Base-by-base conservation (phyloP, 805 yeast species). In the Spathaspora hagerdaliae region DNA sequence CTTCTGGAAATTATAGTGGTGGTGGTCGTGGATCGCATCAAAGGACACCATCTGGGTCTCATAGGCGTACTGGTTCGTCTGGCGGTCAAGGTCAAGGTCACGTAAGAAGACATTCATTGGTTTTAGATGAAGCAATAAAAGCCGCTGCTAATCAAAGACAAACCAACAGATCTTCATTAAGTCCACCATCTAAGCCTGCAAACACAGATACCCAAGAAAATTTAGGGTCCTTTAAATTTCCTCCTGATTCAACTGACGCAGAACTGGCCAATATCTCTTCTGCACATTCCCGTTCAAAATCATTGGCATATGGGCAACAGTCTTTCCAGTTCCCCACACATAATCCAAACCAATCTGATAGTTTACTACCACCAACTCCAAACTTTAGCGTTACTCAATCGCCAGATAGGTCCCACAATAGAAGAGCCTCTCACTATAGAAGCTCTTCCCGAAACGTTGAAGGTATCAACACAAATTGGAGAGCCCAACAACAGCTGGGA, bases 141-240 rank as follows among this genome's bases (percentile, higher is more conserved):
- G 97, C 97, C 6, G 99, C 99, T n/a, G 97, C 97, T 5, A 83
- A 83, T 53, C 94, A 88, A 61, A 77, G 90, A 63, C 72, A 67
- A 48, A 59, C 61, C 33, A 71, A 71, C 51, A 55, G 67, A 52
- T 57, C 63, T 24, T 56, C 73, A 2, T 60, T 65, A 41, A 59
- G 64, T 43, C 68, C 70, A 31, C 48, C 65, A 8, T 53, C 61
- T 5, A 43, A 52, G 27, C 45, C 48, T 15, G 12, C 46, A 31
- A 39, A 47, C 19, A 19, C 8, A 9, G 35, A 36, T 3, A 27
- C 45, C 12, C 43, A 47, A 19, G 55, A 48, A 41, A 47, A 43
- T 19, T 48, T 58, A 29, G 65, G 65, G 8, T 61, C 71, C 1
- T 41, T 36, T 27, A 38, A 41, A 37, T 61, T 71, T 50, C 39